Conservation (phyloP, 495 filamentous ascomycete species). For the Chaetomidium leptoderma region DNA sequence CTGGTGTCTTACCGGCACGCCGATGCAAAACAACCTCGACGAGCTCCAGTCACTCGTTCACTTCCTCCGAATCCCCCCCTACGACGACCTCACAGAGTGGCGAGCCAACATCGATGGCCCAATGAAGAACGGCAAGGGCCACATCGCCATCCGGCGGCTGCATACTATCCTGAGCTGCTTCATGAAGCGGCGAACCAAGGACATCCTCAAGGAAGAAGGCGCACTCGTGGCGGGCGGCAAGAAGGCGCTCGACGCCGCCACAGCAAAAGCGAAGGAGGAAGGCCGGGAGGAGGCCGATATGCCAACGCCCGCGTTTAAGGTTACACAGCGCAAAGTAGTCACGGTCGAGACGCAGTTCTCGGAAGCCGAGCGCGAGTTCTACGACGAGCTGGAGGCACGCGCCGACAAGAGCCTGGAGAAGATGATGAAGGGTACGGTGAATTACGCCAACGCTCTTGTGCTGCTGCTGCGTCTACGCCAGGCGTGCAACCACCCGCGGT, state of each 20-base stretch:
- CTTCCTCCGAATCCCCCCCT: slow-evolving; percentile 90
- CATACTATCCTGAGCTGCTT: slow-evolving; percentile 81
- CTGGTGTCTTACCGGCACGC: slow-evolving; percentile 95
- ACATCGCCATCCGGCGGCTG: slow-evolving; percentile 81
- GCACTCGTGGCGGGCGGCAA: slow-evolving; percentile 68
- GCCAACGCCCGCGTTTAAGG: slow-evolving; percentile 64
- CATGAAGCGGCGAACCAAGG: slow-evolving; percentile 96
- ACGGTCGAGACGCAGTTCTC: slow-evolving; percentile 75
- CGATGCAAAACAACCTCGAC: slow-evolving; percentile 97
- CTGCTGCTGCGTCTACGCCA: slow-evolving; percentile 83
- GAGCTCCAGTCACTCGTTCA: slow-evolving; percentile 90
- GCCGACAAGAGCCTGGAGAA: slow-evolving; percentile 79
- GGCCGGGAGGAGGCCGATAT: slow-evolving; percentile 40
- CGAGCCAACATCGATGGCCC: slow-evolving; percentile 81
- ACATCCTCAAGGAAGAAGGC: slow-evolving; percentile 79
- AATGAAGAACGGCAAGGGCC: slow-evolving; percentile 78
- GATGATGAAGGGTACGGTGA: slow-evolving; percentile 65
- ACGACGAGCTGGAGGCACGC: slow-evolving; percentile 73
- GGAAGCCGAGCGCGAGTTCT: slow-evolving; percentile 74
- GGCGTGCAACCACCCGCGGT: slow-evolving; percentile 86
- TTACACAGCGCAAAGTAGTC: slow-evolving; percentile 82
- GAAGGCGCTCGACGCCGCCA: slow-evolving; percentile 41
- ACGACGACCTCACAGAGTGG: slow-evolving; percentile 75
- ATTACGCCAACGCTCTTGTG: slow-evolving; percentile 69
- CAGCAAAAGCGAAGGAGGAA: slow-evolving; percentile 43